Evolutionary conservation across 2,329 filamentous ascomycete species (phyloP), one percentile per base, ranked within the genome.

Genomic region (Hypomyces perniciosus): DNA sequence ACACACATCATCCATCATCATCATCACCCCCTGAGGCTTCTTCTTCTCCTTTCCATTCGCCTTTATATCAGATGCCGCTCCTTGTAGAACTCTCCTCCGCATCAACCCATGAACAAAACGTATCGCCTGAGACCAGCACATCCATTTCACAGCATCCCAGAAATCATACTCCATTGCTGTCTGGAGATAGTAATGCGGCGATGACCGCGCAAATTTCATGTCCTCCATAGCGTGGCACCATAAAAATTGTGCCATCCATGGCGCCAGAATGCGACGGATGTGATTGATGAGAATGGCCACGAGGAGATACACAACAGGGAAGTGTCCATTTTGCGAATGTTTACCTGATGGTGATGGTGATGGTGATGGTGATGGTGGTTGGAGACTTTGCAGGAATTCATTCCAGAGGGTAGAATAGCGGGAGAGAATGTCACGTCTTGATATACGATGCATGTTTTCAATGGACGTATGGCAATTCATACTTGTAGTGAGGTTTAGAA

Each of bases 201-300:
- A 65, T 10, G 56, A 62, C 5, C 58, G 57, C n/a, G 65, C 70
- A 39, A 67, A 58, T 48, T 67, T 71, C 56, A 71, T 63, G 53
- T 60, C 59, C 29, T 64, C 67, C 48, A 67, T 58, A 8, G 67
- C 68, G 26, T 57, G 57, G 51, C 56, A 50, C 56, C 63, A 63
- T 9, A 64, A 44, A 31, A 64, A 68, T 26, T 62, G 55, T 4
- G 61, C 63, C 0, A 68, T 51, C 57, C 55, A 62, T 6, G 65
- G 67, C 8, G 49, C 39, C 0, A 72, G 50, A n/a, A 64, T 57
- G 20, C 67, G 60, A 4, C 68, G 65, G 12, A 70, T 58, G 55
- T 75, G 71, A 61, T 74, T 67, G 28, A 66, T 39, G 9, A 72
- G 52, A 12, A 69, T 62, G 45, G 72, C 72, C 37, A 63, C 59